Base-by-base conservation (phyloP, 805 yeast genomes). In the Ogataea pilisensis region DNA sequence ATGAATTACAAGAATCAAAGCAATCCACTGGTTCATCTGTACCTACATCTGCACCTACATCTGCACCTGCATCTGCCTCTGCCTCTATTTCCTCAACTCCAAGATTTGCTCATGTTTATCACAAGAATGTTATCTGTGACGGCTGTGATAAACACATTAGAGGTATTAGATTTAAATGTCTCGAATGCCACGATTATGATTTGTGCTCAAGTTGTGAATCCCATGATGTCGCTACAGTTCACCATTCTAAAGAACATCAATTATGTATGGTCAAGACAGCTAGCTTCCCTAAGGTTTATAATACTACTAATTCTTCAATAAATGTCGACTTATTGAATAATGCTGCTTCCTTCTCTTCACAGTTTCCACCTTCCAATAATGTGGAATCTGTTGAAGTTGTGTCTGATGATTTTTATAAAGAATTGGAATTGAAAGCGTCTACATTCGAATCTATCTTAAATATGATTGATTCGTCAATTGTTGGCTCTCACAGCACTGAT, bases 121-220 rank as follows among this genome's bases (percentile, higher is more conserved):
- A 58, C 30, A 19, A 37, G 5, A 42, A 43, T 24, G 50, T 61
- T 19, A 27, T 47, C n/a, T 63, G 68, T 43, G 66, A 64, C 44
- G 56, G 57, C 14, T 65, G 69, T 41, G 52, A 55, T 34, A 19
- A 35, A 24, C 28, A 35, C 8, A 50, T 59, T 18, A 34, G 21
- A 5, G 83, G 83, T 7, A 45, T 57, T 6, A 65, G 84, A 37
- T 78, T 66, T 50, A 66, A 69, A 33, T 78, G 84, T 55, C 46
- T 69, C 20, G 70, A 75, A 24, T 78, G 84, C 50, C 53, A 54
- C 3, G 75, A 78, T 52, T 75, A 64, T 52, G 83, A 78, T 51
- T 55, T 78, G 38, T 78, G 84, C 51, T 66, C 67, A 35, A 33
- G 48, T 7, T 70, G 76, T 51, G 73, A 70, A 43, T 38, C 48